Conservation (phyloP, 2,329 filamentous ascomycete genomes). For the Peltaster fructicola region DNA sequence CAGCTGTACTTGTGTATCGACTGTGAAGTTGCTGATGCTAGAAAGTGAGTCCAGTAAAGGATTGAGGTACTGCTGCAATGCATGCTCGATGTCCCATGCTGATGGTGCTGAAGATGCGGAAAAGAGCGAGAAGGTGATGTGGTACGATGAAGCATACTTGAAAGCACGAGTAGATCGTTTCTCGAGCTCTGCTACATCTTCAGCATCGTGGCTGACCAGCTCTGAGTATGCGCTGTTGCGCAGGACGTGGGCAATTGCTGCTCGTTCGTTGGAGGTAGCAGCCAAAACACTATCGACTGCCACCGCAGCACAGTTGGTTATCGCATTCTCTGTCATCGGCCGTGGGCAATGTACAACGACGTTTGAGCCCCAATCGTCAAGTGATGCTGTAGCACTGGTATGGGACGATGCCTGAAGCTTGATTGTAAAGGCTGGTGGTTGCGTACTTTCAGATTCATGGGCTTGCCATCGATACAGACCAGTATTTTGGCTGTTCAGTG, state of each 20-base stretch:
- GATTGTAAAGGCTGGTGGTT: no score
- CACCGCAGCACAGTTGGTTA: no score
- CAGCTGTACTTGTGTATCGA: constrained; percentile 89
- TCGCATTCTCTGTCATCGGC: no score
- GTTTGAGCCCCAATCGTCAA: no score
- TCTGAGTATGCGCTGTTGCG: constrained; percentile 11
- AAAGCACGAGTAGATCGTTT: constrained; percentile 65
- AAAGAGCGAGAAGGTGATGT: constrained; percentile 90
- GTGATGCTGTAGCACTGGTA: no score
- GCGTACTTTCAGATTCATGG: no score
- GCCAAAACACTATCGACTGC: no score
- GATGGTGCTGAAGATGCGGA: constrained; percentile 62
- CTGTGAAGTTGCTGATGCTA: constrained; percentile 82
- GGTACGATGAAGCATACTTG: constrained; percentile 85
- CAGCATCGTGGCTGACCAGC: constrained; percentile 16
- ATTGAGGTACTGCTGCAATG: constrained; percentile 62
- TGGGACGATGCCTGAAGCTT: no score
- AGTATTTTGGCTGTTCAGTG: no score
- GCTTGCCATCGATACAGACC: no score
- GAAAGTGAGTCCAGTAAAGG: constrained; percentile 66
- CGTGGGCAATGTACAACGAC: no score
- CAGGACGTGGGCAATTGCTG: constrained; percentile 41
- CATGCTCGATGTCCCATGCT: constrained; percentile 77
- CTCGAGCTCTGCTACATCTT: constrained; percentile 30
- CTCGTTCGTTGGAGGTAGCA: constrained; percentile 91